A percentile compares a stretch with the other conserved stretches of the same genome.
These are phyloP conservation scores for Danielia reshetovae DNA, from an alignment of 805 yeast genomes.

Conservation along the genomic window DNA sequence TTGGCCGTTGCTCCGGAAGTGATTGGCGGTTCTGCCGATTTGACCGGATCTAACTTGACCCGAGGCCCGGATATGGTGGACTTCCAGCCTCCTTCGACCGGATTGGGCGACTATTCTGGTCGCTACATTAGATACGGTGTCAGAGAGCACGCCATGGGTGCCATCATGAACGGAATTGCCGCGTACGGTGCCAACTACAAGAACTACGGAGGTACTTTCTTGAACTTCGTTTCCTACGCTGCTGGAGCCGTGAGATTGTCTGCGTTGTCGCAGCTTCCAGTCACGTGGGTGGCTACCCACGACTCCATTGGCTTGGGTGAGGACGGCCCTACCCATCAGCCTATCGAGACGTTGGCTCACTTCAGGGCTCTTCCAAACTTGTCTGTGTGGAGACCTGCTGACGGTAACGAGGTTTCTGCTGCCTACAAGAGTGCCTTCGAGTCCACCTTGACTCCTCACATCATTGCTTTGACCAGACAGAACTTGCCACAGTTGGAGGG, in stretches of 20 bases:
- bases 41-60: slow-evolving; percentile 95
- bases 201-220: slow-evolving; percentile 96
- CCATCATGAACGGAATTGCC: slow-evolving; percentile 93
- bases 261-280: slow-evolving; percentile 79
- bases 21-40: slow-evolving; percentile 97
- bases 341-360: slow-evolving; percentile 84
- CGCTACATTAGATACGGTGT: slow-evolving; percentile 97
- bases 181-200: slow-evolving; percentile 85
- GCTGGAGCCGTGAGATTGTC: slow-evolving; percentile 85
- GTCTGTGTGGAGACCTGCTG: slow-evolving; percentile 90
- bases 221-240: slow-evolving; percentile 83
- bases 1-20: slow-evolving; percentile 74
- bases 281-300: slow-evolving; percentile 85
- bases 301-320: slow-evolving; percentile 90
- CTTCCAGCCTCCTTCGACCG: slow-evolving; percentile 84
- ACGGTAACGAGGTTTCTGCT: slow-evolving; percentile 85
- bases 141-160: slow-evolving; percentile 99
- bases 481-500: slow-evolving; percentile 91
- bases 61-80: slow-evolving; percentile 79
- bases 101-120: slow-evolving; percentile 83
- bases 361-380: slow-evolving; percentile 81
- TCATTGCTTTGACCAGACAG: slow-evolving; percentile 80
- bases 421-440: slow-evolving; percentile 67
- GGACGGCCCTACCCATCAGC: slow-evolving; percentile 94
- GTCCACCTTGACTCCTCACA: slow-evolving; percentile 62